Evolutionary conservation across 805 yeast genomes (phyloP).

Genomic region (Candida stauntonica): DNA sequence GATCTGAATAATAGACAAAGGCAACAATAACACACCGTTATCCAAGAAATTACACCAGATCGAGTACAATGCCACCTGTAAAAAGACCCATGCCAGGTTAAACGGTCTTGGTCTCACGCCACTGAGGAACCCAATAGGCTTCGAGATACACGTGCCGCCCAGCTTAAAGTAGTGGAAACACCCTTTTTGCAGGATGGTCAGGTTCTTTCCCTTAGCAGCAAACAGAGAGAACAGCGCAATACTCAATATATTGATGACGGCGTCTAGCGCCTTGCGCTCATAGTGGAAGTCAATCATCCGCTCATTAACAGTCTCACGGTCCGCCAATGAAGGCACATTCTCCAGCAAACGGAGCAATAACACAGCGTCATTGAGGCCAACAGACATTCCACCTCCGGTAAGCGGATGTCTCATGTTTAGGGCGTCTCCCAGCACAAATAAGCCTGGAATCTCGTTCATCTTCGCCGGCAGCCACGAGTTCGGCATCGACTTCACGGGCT

Average conservation of each 20-base stretch:
- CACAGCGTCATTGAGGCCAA: slow-evolving; percentile 83
- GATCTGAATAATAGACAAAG: slow-evolving; percentile 66
- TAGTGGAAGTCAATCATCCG: slow-evolving; percentile 66
- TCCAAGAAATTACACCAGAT: slow-evolving; percentile 62
- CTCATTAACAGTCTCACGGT: slow-evolving; percentile 51
- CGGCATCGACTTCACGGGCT: slow-evolving; percentile 81
- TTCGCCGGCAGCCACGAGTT: slow-evolving; percentile 85
- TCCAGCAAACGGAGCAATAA: slow-evolving; percentile 60
- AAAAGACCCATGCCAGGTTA: slow-evolving; percentile 77
- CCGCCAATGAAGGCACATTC: slow-evolving; percentile 47
- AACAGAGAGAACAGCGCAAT: slow-evolving; percentile 86
- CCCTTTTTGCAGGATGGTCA: slow-evolving; percentile 74
- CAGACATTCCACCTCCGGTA: slow-evolving; percentile 99
- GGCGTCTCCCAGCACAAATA: slow-evolving; percentile 86
- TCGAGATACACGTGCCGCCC: slow-evolving; percentile 76
- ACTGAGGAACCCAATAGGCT: slow-evolving; percentile 79
- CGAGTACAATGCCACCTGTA: slow-evolving; percentile 83
- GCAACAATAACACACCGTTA: slow-evolving; percentile 63
- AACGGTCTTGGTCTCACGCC: slow-evolving; percentile 79
- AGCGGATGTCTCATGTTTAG: slow-evolving; percentile 97
- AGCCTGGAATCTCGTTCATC: slow-evolving; percentile 65
- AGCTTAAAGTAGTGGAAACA: slow-evolving; percentile 81
- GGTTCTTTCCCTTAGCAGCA: slow-evolving; percentile 72
- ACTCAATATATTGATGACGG: slow-evolving; percentile 85
- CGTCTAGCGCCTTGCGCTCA: slow-evolving; percentile 71